Evolutionary conservation across 106 monocot species (phyloP), one percentile per base, ranked within the genome.

Genomic region (Gastrodia elata): DNA sequence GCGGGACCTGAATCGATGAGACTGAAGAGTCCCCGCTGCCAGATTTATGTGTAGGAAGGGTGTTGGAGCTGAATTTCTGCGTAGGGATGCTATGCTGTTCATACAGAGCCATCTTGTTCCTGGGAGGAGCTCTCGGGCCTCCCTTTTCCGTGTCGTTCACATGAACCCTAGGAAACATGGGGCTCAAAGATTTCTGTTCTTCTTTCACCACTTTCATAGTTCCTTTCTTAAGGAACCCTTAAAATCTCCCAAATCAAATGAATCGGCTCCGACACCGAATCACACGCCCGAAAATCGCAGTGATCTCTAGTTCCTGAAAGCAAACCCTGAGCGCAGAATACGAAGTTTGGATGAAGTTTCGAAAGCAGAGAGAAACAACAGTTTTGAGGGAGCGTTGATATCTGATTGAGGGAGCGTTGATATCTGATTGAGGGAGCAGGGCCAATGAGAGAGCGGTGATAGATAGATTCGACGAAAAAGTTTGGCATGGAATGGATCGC

Each of bases 51-150:
- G 76, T 64, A 2, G 75, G 73, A 14, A 78, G 72, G 32, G 74
- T 70, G 0, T 59, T 41, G 2, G 81, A 42, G 36, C 69, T 85
- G 72, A 89, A 87, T 76, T 91, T 83, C 70, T 87, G 83, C 6
- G 89, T 90, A 27, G 96, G 89, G 70, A 96, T 78, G 49, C 84
- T 90, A 44, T 92, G 76, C 79, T 90, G 92, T 75, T 96, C 96
- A 68, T 92, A 96, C 20, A 96, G 85, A 6, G 96, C 92, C 96
- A 96, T 96, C 85, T 96, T 96, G 82, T 96, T 96, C 87, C 96
- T 89, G 30, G 96, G 96, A 8, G 96, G 96, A 2, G 96, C 90
- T 39, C 96, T 70, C 1, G 96, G 96, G 0, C 96, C 96, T 6
- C 89, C 92, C 74, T 84, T 92, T 37, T 83, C 87, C 3, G 92